Evolutionary conservation across 495 filamentous ascomycete genomes (phyloP), one percentile per base, ranked within the genome.

Genomic region (Podospora anserina): DNA sequence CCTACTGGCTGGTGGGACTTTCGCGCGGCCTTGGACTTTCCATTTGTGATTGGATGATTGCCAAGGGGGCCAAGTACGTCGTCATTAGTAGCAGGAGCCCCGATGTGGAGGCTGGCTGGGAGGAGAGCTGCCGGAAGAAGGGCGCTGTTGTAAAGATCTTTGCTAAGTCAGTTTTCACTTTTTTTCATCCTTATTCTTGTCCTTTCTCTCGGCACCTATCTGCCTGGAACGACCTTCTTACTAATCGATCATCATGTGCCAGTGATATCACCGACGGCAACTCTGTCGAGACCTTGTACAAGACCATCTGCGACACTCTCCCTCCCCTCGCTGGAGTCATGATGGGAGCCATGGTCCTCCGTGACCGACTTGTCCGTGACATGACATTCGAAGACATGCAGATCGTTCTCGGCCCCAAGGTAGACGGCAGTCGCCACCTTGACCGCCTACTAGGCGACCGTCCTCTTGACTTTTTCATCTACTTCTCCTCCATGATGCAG

Each of bases 381-480:
- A 54, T 54, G 44, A 54, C 44, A 18, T 7, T 54, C 18, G 44
- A 54, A 7, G 18, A 54, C 44, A 9, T 54, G 9, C 44, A 9
- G 44, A 54, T 7, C 9, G 44, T 7, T 9, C 9, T 18, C 9
- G 18, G 44, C 9, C 44, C 44, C 44, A 54, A 54, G 18, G 44
- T 54, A 7, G 44, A 54, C 9, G 44, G 44, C 9, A 54, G 44
- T 54, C 9, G 9, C 9, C 44, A 54, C 44, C 44, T 54, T 18
- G 18, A 54, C 18, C 9, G 18, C 44, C 44, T 54, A 9, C 18
- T 54, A 7, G 9, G 18, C 9, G 44, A 54, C 9, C 9, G 32
- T 11, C 19, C 59, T 6, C 77, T 88, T 1, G 86, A 88, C 63
- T 89, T 89, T 75, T 88, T 88, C 73, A 72, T 88, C 30, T 72